These are phyloP conservation scores for Pseudevernia furfuracea DNA, from an alignment of 495 filamentous ascomycete species.

Conservation along the genomic window DNA sequence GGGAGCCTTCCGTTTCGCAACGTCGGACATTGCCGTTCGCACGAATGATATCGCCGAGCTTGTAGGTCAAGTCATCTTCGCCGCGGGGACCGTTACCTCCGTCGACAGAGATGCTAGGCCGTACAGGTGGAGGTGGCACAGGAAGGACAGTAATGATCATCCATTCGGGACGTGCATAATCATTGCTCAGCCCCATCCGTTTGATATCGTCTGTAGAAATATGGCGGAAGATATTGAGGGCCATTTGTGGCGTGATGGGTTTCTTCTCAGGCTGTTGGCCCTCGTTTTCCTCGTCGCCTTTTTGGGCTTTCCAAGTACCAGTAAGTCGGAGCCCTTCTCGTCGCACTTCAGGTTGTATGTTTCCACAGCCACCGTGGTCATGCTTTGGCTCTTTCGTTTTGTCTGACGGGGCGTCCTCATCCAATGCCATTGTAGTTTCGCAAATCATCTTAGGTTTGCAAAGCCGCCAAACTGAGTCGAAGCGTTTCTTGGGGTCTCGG, in stretches of 20 bases:
- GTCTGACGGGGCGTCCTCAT: constrained; percentile 51
- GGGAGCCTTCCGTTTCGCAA: constrained; percentile 80
- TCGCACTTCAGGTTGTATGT: constrained; percentile 77
- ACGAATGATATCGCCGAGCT: constrained; percentile 94
- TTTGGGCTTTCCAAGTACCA: constrained; percentile 72
- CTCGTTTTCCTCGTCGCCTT: constrained; percentile 57
- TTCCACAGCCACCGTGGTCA: constrained; percentile 88
- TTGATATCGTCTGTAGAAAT: constrained; percentile 72
- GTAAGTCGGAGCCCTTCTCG: constrained; percentile 75
- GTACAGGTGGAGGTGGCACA: constrained; percentile 89
- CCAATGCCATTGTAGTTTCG: constrained; percentile 58
- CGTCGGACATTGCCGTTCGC: constrained; percentile 90
- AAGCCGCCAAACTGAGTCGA: constrained; percentile 76
- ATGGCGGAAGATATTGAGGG: constrained; percentile 73
- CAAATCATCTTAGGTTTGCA: constrained; percentile 84
- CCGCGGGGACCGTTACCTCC: constrained; percentile 80
- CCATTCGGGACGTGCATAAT: constrained; percentile 95
- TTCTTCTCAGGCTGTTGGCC: constrained; percentile 72
- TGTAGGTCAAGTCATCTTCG: constrained; percentile 98
- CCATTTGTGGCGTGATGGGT: constrained; percentile 71
- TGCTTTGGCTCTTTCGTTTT: constrained; percentile 44
- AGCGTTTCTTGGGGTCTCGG: constrained; percentile 86
- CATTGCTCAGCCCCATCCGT: constrained; percentile 82
- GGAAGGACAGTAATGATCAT: constrained; percentile 94
- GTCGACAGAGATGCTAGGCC: constrained; percentile 91